Evolutionary conservation across 2,329 filamentous ascomycete genomes (phyloP).

Genomic region (Alternaria burnsii): DNA sequence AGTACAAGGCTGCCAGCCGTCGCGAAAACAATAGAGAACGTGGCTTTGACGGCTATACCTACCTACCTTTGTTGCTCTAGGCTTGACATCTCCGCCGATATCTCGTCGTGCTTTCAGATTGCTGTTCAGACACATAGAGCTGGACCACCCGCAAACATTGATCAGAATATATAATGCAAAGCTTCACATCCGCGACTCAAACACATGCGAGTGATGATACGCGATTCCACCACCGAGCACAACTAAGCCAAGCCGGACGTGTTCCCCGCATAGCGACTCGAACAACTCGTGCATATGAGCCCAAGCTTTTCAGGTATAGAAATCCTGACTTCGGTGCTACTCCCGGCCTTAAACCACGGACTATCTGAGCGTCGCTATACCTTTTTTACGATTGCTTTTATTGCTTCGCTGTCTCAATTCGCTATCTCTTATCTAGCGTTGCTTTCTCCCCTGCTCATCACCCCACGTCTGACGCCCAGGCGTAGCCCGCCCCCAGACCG

Average conservation of each 20-base stretch:
- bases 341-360: not conserved
- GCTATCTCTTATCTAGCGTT: constrained; percentile 3
- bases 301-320: not conserved
- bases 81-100: not conserved
- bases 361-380: not conserved
- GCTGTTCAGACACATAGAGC: not conserved
- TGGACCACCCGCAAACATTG: not conserved
- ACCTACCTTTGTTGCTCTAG: not conserved
- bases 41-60: not conserved
- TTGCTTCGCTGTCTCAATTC: not conserved
- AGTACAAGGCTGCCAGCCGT: not conserved
- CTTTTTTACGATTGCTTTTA: not conserved
- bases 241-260: not conserved
- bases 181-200: not conserved
- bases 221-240: not conserved
- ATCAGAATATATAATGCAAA: not conserved
- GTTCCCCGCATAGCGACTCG: not conserved
- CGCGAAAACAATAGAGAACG: not conserved
- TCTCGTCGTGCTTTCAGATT: not conserved
- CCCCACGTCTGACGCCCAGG: not conserved
- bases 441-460: not conserved
- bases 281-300: not conserved
- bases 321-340: not conserved
- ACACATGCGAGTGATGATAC: not conserved
- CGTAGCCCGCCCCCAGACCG: not conserved